Evolutionary conservation across 2,329 filamentous ascomycete genomes (phyloP), one percentile per base, ranked within the genome.

Genomic region (Pezicula radicicola): DNA sequence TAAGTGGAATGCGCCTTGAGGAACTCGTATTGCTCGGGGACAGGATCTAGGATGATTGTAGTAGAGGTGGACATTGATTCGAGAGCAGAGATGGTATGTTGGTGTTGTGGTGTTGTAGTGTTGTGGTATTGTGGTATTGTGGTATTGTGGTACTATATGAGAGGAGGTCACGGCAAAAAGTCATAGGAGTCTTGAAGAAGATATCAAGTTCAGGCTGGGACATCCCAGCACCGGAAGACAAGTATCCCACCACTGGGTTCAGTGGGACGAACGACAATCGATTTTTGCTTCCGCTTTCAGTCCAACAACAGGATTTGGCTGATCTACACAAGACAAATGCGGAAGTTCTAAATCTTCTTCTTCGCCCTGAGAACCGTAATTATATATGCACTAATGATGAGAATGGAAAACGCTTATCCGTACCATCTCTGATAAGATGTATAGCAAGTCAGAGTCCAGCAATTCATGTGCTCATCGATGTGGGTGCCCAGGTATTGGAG

Each of bases 191-290:
- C n/a, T n/a, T n/a, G n/a, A n/a, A n/a, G n/a, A n/a, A n/a, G n/a
- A n/a, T n/a, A n/a, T n/a, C n/a, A n/a, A n/a, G n/a, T n/a, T n/a
- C n/a, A n/a, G n/a, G n/a, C n/a, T n/a, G n/a, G n/a, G n/a, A n/a
- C n/a, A n/a, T n/a, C n/a, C n/a, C n/a, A n/a, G n/a, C n/a, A n/a
- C n/a, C n/a, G n/a, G n/a, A n/a, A n/a, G n/a, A n/a, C n/a, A n/a
- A n/a, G n/a, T n/a, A n/a, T n/a, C n/a, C n/a, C n/a, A 85, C 83
- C 0, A 87, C 84, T 0, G 86, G 85, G 0, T 89, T 90, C 62
- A 86, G 81, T 6, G 86, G 85, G 0, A 89, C 86, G 0, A 88
- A 87, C 36, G 85, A 89, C 60, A 82, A 80, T 27, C 71, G 76
- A 28, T 69, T 68, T 0, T 71, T 85, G 18, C 66, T 88, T 0